Base-by-base conservation (phyloP, 352 stramenopile genomes). In the Pythium dissotocum region DNA sequence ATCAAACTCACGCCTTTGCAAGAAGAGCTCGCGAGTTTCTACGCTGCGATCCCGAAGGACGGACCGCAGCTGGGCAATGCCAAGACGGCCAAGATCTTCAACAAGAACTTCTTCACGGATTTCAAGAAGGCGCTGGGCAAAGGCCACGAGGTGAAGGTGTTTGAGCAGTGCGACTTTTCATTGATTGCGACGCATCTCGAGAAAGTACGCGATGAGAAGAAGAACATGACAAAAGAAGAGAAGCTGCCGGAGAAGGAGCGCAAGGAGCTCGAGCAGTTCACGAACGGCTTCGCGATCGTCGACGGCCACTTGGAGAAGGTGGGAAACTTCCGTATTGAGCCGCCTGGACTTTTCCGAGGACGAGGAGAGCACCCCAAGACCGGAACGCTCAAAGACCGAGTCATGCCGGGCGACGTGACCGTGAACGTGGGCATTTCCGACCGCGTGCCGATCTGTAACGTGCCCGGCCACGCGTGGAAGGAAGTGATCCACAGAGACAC, bases 301-400 rank as follows among this genome's bases (percentile, higher is more conserved):
- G 98, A 99, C 79, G 96, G 93, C 16, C 97, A 99, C 71, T 80
- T 99, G 63, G 97, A 99, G 79, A 99, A 99, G 66, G 93, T 98
- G 2, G 96, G 97, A 42, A 99, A 98, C 75, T 98, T 97, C 71
- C 94, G 89, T 40, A 97, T 99, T 64, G 98, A 99, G 83, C 98
- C 98, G 9, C 98, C 98, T 6, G 97, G 96, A 28, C 76, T 99
- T 12, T 99, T 99, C 77, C 92, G 98, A 26, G 98, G 98, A 14
- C 91, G 98, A 48, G 98, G 98, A 28, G 96, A 99, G 63, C 98
- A 99, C 79, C 98, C 98, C 0, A 99, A 99, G 84, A 99, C 98
- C 65, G 98, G 98, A 40, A 99, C 96, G 30, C 71, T 99, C 24
- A 99, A 99, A 77, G 81, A 97, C 56, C 90, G 98, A 26, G 96